Conservation (phyloP, 192 early-diverging fungal genomes). For the Gigaspora rosea region DNA sequence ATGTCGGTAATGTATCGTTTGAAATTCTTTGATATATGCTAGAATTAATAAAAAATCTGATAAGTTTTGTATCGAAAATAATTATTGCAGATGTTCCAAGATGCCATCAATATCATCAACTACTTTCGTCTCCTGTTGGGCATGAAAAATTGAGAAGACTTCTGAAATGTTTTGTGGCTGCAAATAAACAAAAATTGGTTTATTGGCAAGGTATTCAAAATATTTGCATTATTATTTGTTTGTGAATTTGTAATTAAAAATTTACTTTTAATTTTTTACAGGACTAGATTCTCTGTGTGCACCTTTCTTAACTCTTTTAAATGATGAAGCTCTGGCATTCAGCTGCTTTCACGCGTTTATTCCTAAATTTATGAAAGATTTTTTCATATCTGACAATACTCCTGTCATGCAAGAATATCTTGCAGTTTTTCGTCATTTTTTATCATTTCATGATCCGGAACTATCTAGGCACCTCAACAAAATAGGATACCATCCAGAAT, state of each 20-base stretch:
- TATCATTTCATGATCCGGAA: constrained; percentile 75
- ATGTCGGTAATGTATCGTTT: constrained; percentile 33
- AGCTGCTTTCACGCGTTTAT: constrained; percentile 65
- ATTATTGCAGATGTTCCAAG: constrained; percentile 57
- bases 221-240: not conserved
- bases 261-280: constrained; percentile 26
- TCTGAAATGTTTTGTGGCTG: constrained; percentile 62
- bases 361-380: constrained; percentile 64
- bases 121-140: constrained; percentile 61
- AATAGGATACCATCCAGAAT: constrained; percentile 67
- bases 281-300: constrained; percentile 76
- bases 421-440: constrained; percentile 62
- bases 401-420: constrained; percentile 71
- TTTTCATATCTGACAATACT: constrained; percentile 74
- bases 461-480: constrained; percentile 62
- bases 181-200: constrained; percentile 55
- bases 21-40: not conserved
- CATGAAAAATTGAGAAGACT: constrained; percentile 63
- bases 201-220: constrained; percentile 77
- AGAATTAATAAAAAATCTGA: not conserved
- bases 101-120: constrained; percentile 69
- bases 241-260: not conserved
- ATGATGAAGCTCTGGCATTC: constrained; percentile 74
- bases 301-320: constrained; percentile 74
- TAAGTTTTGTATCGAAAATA: not conserved